Evolutionary conservation across 441 rosid genomes (phyloP).

Genomic region (Croton laevigatus): DNA sequence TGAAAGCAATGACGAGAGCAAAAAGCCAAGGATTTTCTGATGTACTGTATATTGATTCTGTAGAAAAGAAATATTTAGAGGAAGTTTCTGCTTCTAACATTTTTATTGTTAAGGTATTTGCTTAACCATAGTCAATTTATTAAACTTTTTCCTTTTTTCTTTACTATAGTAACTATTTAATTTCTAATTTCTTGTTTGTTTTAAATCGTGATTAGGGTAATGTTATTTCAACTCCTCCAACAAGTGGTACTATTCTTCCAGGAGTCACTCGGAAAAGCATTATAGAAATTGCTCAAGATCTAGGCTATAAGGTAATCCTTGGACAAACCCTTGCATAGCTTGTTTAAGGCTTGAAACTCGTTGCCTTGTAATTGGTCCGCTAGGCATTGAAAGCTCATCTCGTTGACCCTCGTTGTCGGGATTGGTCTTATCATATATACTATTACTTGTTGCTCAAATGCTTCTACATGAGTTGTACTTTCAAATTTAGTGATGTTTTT

Average conservation of each 20-base stretch:
- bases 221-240: slow-evolving; percentile 49
- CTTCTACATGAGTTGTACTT: too few relatives aligned
- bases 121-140: too few relatives aligned
- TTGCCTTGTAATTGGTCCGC: too few relatives aligned
- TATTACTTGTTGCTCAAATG: too few relatives aligned
- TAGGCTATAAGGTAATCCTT: slow-evolving; percentile 19
- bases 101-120: slow-evolving; percentile 55
- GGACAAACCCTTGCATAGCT: too few relatives aligned
- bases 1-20: slow-evolving; percentile 16
- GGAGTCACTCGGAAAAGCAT: slow-evolving; percentile 58
- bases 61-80: slow-evolving; percentile 51
- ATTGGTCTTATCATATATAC: too few relatives aligned
- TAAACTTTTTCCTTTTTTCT: background rate
- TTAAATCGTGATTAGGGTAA: slow-evolving; percentile 38
- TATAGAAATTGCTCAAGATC: slow-evolving; percentile 41
- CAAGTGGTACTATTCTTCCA: slow-evolving; percentile 52
- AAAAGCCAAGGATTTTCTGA: slow-evolving; percentile 37
- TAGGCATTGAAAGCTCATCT: too few relatives aligned
- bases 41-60: slow-evolving; percentile 60
- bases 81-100: slow-evolving; percentile 67
- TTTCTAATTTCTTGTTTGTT: background rate
- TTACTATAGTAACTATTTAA: background rate
- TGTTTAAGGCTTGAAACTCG: too few relatives aligned
- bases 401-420: too few relatives aligned
- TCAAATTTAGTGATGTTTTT: too few relatives aligned